A percentile compares a stretch with the other conserved stretches of the same genome.
Evolutionary conservation across 1,284 basidiomycete species (phyloP).

Genomic region (Ganoderma meredithae): DNA sequence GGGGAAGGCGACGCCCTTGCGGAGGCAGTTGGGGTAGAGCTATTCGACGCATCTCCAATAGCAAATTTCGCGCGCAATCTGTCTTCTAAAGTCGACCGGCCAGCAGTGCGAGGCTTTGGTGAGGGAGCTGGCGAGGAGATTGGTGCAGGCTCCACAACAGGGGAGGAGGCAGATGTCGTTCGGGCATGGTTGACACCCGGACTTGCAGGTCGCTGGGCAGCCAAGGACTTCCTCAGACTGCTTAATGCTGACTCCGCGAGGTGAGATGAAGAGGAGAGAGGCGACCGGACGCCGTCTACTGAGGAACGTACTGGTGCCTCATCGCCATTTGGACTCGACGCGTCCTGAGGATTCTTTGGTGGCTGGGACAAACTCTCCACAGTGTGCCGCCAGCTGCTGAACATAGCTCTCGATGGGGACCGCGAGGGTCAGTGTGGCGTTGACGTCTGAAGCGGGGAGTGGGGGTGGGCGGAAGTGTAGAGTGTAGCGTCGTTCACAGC

Average conservation of each 20-base stretch:
- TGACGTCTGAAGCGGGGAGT: not conserved
- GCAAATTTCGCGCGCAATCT: constrained; percentile 68
- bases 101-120: constrained; percentile 30
- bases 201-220: constrained; percentile 56
- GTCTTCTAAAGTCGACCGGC: constrained; percentile 65
- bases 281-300: constrained; percentile 35
- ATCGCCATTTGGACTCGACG: constrained; percentile 24
- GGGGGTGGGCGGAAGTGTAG: constrained; percentile 1
- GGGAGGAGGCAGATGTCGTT: constrained; percentile 3
- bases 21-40: constrained; percentile 52
- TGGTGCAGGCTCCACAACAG: constrained; percentile 28
- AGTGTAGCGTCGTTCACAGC: not conserved
- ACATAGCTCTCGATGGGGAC: constrained; percentile 22
- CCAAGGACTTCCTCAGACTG: constrained; percentile 69
- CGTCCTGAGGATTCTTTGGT: constrained; percentile 40
- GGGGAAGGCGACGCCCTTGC: constrained; percentile 52
- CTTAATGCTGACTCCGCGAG: constrained; percentile 66
- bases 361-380: constrained; percentile 41
- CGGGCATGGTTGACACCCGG: constrained; percentile 37
- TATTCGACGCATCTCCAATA: constrained; percentile 59
- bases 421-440: not conserved
- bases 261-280: constrained; percentile 52
- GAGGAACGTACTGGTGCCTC: constrained; percentile 34
- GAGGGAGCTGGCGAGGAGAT: constrained; percentile 30
- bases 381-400: constrained; percentile 40